Conservation (phyloP, 768 basidiomycete genomes). For the Chiua virens region DNA sequence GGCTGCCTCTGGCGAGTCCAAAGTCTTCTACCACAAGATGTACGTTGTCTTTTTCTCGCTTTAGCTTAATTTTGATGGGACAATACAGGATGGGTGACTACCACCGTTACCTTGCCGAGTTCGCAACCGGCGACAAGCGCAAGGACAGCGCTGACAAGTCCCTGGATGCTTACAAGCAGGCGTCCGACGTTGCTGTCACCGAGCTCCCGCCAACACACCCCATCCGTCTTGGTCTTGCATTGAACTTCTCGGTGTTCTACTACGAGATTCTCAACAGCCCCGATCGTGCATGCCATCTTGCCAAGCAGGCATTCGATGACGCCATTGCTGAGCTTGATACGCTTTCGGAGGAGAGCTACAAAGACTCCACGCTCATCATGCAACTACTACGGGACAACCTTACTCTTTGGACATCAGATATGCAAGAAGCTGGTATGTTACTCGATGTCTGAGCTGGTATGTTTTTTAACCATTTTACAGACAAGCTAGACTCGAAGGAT, state of each 20-base stretch:
- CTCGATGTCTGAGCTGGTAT: slow-evolving; percentile 3
- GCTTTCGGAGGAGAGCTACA: slow-evolving; percentile 97
- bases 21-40: slow-evolving; percentile 99
- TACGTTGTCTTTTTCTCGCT: slow-evolving; percentile 37
- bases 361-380: slow-evolving; percentile 97
- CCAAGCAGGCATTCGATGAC: slow-evolving; percentile 99
- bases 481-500: slow-evolving; percentile 74
- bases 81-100: slow-evolving; percentile 93
- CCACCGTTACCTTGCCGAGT: slow-evolving; percentile 98
- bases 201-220: slow-evolving; percentile 96
- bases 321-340: slow-evolving; percentile 99
- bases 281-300: slow-evolving; percentile 96
- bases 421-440: slow-evolving; percentile 86
- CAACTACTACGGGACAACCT: slow-evolving; percentile 97
- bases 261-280: slow-evolving; percentile 99
- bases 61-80: slow-evolving; percentile 8
- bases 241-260: slow-evolving; percentile 99
- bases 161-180: slow-evolving; percentile 95
- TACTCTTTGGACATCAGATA: slow-evolving; percentile 97
- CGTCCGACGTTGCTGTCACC: slow-evolving; percentile 94
- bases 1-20: slow-evolving; percentile 93
- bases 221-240: slow-evolving; percentile 95
- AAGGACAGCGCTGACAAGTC: slow-evolving; percentile 98
- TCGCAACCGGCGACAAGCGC: slow-evolving; percentile 96
- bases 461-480: slow-evolving; percentile 37